Conservation (phyloP, 2,329 filamentous ascomycete species). For the Rhexocercosporidium sp. region DNA sequence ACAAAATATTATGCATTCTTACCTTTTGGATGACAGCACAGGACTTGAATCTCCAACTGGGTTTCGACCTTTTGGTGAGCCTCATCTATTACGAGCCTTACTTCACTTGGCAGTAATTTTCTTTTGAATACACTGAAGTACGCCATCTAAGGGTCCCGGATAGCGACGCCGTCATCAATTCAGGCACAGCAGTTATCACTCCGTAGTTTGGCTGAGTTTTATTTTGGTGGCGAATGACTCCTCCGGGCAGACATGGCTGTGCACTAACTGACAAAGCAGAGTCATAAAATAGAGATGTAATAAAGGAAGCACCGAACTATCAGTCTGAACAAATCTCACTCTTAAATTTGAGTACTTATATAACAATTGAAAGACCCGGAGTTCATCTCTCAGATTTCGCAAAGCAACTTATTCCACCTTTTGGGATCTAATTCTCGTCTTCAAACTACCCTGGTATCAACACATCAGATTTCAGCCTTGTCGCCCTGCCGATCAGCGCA, state of each 20-base stretch:
- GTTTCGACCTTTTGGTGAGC: too few relatives aligned
- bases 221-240: constrained; percentile 15
- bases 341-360: not conserved
- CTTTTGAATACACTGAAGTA: too few relatives aligned
- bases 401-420: too few relatives aligned
- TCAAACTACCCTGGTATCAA: not conserved
- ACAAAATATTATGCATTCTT: not conserved
- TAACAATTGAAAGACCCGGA: not conserved
- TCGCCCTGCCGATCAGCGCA: constrained; percentile 7
- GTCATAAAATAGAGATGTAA: not conserved
- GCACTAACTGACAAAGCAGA: constrained; percentile 20
- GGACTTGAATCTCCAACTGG: not conserved
- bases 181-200: too few relatives aligned
- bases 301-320: not conserved
- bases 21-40: not conserved
- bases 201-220: not conserved
- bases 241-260: constrained; percentile 6
- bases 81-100: too few relatives aligned
- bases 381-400: too few relatives aligned
- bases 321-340: not conserved
- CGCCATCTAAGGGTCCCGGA: too few relatives aligned
- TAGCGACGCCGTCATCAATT: too few relatives aligned
- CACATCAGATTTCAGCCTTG: constrained; percentile 20
- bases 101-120: too few relatives aligned
- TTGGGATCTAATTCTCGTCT: too few relatives aligned